Base-by-base conservation (phyloP, 1,139 yeast species). In the Hemisphaericaspora lyxosophila region DNA sequence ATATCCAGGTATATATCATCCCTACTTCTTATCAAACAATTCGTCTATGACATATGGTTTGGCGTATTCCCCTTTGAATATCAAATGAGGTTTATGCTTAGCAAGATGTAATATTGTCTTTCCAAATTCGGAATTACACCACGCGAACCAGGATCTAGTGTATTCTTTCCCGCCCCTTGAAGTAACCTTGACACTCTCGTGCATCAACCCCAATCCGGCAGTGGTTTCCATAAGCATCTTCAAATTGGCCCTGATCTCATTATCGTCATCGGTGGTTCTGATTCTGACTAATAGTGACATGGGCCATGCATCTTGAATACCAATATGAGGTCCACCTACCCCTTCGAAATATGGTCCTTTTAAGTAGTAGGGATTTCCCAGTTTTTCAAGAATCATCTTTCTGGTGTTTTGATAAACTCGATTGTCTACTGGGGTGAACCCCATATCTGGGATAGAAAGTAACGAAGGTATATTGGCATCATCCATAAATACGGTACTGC, bases 81-180 rank as follows among this genome's bases (percentile, higher is more conserved):
- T 74, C 48, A 87, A 63, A 53, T 85, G 78, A 0, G 95, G 95
- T 54, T 84, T 86, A 32, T 85, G 64, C 40, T 73, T 64, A 0
- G 95, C 92, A 47, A 88, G 65, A 53, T 87, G 82, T 35, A 88
- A 57, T 7, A 88, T 81, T 0, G 95, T 84, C 57, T 84, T 85
- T 8, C 92, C 96, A 61, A 88, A 87, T 59, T 88, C 96, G 1
- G 95, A 81, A 55, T 88, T 89, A 51, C 95, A 87, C 96, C 96
- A 89, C 3, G 96, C 85, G 64, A 89, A 89, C 96, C 96, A 88
- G 2, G 90, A 75, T 42, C 95, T 66, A 0, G 95, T 84, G 52
- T 60, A 83, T 15, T 59, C 61, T 6, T 37, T 30, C 1, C 82
- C 82, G 7, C 57, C 54, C 1, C 67, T 66, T 2, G 74, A 62